Evolutionary conservation across 2,329 filamentous ascomycete genomes (phyloP).

Genomic region (Colletotrichum chlorophyti): DNA sequence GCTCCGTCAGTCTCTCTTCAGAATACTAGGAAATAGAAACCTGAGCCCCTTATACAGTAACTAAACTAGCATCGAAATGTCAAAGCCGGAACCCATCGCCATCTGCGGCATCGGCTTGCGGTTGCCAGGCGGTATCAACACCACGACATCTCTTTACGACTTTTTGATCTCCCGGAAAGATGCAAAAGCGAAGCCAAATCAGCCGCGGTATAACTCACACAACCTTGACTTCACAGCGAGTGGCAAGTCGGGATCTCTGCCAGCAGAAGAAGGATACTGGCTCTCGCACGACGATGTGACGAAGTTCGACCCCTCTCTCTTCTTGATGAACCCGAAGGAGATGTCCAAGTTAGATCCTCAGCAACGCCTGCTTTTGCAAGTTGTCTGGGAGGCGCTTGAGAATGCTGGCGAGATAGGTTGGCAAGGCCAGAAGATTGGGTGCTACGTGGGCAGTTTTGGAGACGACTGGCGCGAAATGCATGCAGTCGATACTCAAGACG

Average conservation of each 20-base stretch:
- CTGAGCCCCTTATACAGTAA: too few species aligned
- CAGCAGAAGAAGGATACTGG: slow-evolving; percentile 18
- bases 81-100: not conserved
- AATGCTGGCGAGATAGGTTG: slow-evolving; percentile 33
- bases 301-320: slow-evolving; percentile 23
- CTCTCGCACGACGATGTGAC: slow-evolving; percentile 2
- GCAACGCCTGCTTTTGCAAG: slow-evolving; percentile 34
- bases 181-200: slow-evolving; percentile 6
- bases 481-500: slow-evolving; percentile 19
- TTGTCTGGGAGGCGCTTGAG: slow-evolving; percentile 38
- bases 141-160: slow-evolving; percentile 8
- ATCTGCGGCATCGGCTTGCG: slow-evolving; percentile 25
- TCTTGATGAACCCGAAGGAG: slow-evolving; percentile 37
- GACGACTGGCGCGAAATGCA: slow-evolving; percentile 34
- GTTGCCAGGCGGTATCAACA: slow-evolving; percentile 20
- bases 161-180: slow-evolving; percentile 20
- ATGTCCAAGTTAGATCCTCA: slow-evolving; percentile 37
- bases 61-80: not conserved
- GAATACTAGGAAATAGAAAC: too few species aligned
- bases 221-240: slow-evolving; percentile 6
- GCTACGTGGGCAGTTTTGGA: slow-evolving; percentile 36
- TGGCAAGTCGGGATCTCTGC: not conserved
- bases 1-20: too few species aligned
- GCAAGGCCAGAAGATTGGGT: slow-evolving; percentile 34
- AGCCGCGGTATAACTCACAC: not conserved